A percentile compares a stretch with the other conserved stretches of the same genome.
Conservation (phyloP, 768 basidiomycete genomes). For the Fomitopsis serialis region DNA sequence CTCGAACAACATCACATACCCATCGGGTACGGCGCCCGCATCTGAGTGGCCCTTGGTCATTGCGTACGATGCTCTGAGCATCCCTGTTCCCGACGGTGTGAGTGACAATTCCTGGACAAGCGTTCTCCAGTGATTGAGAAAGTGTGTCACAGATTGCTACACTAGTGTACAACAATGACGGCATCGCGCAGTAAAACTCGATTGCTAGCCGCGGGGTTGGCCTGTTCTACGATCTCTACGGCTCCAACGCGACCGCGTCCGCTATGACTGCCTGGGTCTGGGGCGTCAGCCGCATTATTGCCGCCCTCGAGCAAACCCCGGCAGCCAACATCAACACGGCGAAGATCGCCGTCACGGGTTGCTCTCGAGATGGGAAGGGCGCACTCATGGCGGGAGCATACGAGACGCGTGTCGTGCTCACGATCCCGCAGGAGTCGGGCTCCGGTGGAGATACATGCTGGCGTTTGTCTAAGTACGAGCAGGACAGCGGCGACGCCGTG, state of each 20-base stretch:
- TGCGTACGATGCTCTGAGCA: constrained; percentile 39
- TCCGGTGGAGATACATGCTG: constrained; percentile 57
- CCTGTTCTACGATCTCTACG: constrained; percentile 55
- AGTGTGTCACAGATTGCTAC: constrained; percentile 29
- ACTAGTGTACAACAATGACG: constrained; percentile 50
- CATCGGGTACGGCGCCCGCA: constrained; percentile 35
- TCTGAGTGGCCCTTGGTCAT: constrained; percentile 45
- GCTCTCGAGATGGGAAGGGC: constrained; percentile 58
- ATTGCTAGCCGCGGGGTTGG: constrained; percentile 45
- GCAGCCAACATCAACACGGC: constrained; percentile 40
- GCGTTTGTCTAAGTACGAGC: constrained; percentile 49
- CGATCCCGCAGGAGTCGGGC: constrained; percentile 59
- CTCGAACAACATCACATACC: constrained; percentile 39
- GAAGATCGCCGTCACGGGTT: constrained; percentile 51
- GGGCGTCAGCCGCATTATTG: constrained; percentile 56
- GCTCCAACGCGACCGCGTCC: constrained; percentile 37
- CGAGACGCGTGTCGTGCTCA: constrained; percentile 52
- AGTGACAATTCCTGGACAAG: constrained; percentile 1
- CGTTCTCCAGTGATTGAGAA: constrained; percentile 18
- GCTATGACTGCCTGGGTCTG: constrained; percentile 62
- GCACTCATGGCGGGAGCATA: constrained; percentile 55
- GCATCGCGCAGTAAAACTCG: constrained; percentile 46
- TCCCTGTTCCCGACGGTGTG: constrained; percentile 26
- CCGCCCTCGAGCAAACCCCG: constrained; percentile 48
- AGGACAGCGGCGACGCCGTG: constrained; percentile 34